Conservation (phyloP, 306 rosid species). For the Dalbergia cochinchinensis region DNA sequence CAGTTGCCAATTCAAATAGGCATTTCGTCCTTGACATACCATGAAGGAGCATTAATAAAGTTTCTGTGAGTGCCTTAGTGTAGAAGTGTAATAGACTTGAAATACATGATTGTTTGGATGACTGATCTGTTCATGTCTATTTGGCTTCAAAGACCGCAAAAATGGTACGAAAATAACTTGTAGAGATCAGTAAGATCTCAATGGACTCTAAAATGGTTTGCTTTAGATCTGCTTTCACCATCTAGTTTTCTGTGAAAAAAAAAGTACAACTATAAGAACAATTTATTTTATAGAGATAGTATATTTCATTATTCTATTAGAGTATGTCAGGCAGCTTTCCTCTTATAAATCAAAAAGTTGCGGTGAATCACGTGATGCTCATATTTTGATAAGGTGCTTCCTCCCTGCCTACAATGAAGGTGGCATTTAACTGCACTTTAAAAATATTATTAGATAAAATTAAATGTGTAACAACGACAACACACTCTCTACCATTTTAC, state of each 20-base stretch:
- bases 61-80: neutral
- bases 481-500: no score
- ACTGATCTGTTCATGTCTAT: neutral
- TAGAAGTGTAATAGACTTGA: neutral
- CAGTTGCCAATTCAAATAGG: neutral
- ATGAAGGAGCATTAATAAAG: neutral
- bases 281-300: no score
- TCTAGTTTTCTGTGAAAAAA: neutral
- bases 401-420: no score
- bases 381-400: no score
- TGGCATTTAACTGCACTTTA: no score
- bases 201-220: neutral
- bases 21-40: neutral
- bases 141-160: conserved; percentile 8
- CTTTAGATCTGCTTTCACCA: neutral
- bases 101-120: neutral
- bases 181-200: neutral
- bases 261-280: neutral
- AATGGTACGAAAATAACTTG: neutral
- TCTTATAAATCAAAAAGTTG: neutral
- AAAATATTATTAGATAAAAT: no score
- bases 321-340: neutral
- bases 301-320: no score
- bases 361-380: conserved; percentile 10
- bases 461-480: no score